These are phyloP conservation scores for Penicillium brasilianum DNA, from an alignment of 2,329 filamentous ascomycete genomes.

Conservation along the genomic window DNA sequence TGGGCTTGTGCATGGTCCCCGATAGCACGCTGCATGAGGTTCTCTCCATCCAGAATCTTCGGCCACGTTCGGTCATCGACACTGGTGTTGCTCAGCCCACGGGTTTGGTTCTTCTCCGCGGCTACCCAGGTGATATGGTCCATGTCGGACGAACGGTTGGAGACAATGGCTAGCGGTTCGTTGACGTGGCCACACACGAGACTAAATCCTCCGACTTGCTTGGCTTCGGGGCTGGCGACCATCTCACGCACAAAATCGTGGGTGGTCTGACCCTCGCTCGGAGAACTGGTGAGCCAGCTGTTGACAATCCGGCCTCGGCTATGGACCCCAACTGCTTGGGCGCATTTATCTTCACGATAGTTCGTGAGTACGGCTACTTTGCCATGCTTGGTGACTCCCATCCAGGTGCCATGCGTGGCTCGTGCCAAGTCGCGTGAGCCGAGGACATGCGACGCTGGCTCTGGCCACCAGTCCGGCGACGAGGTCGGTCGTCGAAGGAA, in stretches of 20 bases:
- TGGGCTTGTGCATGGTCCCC: conserved; percentile 48
- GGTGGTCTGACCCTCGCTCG: conserved; percentile 47
- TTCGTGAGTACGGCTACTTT: conserved; percentile 68
- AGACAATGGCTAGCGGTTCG: conserved; percentile 63
- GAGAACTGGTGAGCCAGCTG: conserved; percentile 59
- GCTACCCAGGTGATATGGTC: conserved; percentile 59
- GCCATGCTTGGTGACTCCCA: conserved; percentile 65
- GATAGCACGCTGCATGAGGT: conserved; percentile 57
- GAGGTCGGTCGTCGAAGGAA: conserved; percentile 66
- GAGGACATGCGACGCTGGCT: conserved; percentile 60
- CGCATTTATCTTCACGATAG: conserved; percentile 61
- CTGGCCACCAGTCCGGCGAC: conserved; percentile 63
- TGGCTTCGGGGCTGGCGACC: conserved; percentile 59
- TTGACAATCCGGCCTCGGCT: conserved; percentile 66
- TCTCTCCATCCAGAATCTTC: conserved; percentile 64
- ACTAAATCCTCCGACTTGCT: conserved; percentile 67
- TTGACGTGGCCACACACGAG: conserved; percentile 63
- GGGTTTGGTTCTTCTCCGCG: conserved; percentile 55
- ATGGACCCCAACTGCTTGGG: conserved; percentile 52
- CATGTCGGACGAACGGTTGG: conserved; percentile 62
- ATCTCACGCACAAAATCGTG: conserved; percentile 60
- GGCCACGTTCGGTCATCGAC: conserved; percentile 66
- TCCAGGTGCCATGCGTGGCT: conserved; percentile 66
- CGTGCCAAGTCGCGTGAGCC: conserved; percentile 67
- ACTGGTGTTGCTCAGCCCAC: conserved; percentile 65